These are phyloP conservation scores for Spencermartinsiella ligniputridi DNA, from an alignment of 1,139 yeast species.

Conservation along the genomic window DNA sequence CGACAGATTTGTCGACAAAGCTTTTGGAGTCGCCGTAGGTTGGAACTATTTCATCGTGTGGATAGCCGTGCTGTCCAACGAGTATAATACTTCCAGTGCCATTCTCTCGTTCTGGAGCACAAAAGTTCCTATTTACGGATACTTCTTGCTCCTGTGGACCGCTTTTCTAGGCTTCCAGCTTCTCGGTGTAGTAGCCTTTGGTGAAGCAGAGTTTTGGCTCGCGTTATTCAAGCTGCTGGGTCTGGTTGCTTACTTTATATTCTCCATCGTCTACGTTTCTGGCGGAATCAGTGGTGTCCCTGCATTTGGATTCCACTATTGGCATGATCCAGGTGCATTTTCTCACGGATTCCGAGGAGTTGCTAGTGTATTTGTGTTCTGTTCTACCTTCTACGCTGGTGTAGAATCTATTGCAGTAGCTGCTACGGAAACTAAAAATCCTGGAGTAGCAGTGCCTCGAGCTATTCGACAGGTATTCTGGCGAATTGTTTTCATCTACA, in stretches of 20 bases:
- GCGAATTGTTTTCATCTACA: conserved; percentile 77
- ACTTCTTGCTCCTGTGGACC: conserved; percentile 52
- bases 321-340: conserved; percentile 89
- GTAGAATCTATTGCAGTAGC: conserved; percentile 85
- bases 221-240: conserved; percentile 55
- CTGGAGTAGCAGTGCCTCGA: conserved; percentile 74
- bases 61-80: conserved; percentile 58
- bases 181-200: conserved; percentile 56
- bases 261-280: conserved; percentile 54
- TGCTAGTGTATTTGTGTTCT: conserved; percentile 65
- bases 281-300: conserved; percentile 48
- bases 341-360: conserved; percentile 62
- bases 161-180: conserved; percentile 52
- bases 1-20: conserved; percentile 52
- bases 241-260: conserved; percentile 53
- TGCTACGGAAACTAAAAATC: conserved; percentile 84
- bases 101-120: conserved; percentile 58
- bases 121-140: conserved; percentile 56
- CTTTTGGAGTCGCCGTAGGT: conserved; percentile 58
- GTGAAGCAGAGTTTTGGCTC: conserved; percentile 65
- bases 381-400: conserved; percentile 65
- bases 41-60: conserved; percentile 61
- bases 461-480: conserved; percentile 80
- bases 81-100: conserved; percentile 52
- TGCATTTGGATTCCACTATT: conserved; percentile 49